These are phyloP conservation scores for Suhomyces bribrorum DNA, from an alignment of 1,139 yeast species.

Conservation along the genomic window DNA sequence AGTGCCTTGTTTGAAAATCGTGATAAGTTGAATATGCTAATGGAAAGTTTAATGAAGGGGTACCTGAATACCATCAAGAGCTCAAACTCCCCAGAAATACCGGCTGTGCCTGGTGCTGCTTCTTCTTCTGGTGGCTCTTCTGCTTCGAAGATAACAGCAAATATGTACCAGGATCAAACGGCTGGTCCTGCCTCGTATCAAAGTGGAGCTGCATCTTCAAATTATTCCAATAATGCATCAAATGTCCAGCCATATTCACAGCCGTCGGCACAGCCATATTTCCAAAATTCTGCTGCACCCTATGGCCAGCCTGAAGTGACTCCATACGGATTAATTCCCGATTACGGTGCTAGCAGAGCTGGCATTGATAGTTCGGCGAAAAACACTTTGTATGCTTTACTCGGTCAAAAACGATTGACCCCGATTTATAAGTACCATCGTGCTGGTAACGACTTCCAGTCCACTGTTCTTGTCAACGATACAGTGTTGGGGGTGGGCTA, in stretches of 20 bases:
- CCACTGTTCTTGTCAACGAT: constrained; percentile 28
- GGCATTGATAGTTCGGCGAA: constrained; percentile 26
- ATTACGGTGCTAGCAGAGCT: constrained; percentile 1
- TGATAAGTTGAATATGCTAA: constrained; percentile 12
- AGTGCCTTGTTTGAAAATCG: constrained; percentile 11
- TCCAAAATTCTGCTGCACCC: constrained; percentile 8
- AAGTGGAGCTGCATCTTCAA: background rate
- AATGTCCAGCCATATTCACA: constrained; percentile 4
- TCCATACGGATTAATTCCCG: constrained; percentile 8
- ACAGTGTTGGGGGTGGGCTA: constrained; percentile 34
- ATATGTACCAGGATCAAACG: constrained; percentile 13
- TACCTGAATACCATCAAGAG: constrained; percentile 6
- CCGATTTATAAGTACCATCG: constrained; percentile 24
- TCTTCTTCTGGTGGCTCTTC: too few species aligned
- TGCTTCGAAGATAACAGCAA: constrained; percentile 11
- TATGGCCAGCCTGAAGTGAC: constrained; percentile 7
- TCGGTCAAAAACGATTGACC: constrained; percentile 24
- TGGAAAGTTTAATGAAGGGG: constrained; percentile 13
- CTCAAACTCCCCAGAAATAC: background rate
- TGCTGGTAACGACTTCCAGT: constrained; percentile 24
- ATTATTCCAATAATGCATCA: background rate
- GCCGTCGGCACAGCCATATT: constrained; percentile 5
- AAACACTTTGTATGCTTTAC: constrained; percentile 28
- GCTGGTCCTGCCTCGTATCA: background rate
- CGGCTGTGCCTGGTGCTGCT: background rate